phyloP scores from a whole-genome alignment of 805 yeast genomes.

The Hyphopichia homilentoma region DNA sequence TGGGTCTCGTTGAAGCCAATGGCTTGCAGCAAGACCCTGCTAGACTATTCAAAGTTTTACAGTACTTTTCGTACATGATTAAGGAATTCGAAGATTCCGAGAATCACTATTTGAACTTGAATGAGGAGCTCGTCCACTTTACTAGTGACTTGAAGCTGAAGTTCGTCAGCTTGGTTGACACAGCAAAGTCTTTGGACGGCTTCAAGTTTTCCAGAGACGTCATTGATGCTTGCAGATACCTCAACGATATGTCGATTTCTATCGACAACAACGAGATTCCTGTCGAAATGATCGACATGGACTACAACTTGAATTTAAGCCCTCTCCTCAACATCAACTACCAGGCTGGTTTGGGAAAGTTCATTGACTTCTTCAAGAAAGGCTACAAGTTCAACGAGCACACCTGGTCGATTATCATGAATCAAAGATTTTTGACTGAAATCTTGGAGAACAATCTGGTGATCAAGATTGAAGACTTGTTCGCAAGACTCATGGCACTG shows the following conservation, averaged over 20 bases:
- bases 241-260: constrained; percentile 3
- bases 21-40: constrained; percentile 4
- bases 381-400: constrained; percentile 26
- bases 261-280: neutral
- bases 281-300: constrained; percentile 3
- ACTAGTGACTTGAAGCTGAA: constrained; percentile 12
- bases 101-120: constrained; percentile 31
- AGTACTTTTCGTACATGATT: constrained; percentile 26
- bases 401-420: constrained; percentile 32
- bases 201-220: constrained; percentile 9
- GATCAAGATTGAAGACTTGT: constrained; percentile 15
- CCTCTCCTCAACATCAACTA: constrained; percentile 24
- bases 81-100: constrained; percentile 38
- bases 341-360: constrained; percentile 20
- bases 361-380: constrained; percentile 23
- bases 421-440: constrained; percentile 21
- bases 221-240: constrained; percentile 8
- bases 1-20: constrained; percentile 8
- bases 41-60: constrained; percentile 16
- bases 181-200: constrained; percentile 1
- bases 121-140: constrained; percentile 18
- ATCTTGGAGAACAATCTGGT: constrained; percentile 13
- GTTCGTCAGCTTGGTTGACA: constrained; percentile 9
- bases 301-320: constrained; percentile 21
- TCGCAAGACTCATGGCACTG: constrained; percentile 20